Evolutionary conservation across 306 rosid genomes (phyloP).

Genomic region (Corylus heterophylla): DNA sequence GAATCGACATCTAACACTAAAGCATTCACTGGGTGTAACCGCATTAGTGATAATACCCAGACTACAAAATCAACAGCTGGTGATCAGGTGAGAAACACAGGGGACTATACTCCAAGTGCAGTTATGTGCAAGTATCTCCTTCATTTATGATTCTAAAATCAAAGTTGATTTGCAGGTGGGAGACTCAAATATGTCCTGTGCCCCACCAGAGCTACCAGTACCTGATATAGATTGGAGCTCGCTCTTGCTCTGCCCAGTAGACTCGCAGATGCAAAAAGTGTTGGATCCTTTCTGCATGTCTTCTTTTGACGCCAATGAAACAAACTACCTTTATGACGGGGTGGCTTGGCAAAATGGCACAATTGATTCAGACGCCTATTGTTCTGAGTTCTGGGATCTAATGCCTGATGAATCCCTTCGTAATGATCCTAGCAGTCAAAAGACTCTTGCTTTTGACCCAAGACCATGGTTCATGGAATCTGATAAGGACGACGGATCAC

Average conservation of each 20-base stretch:
- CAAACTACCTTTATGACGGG: constrained; percentile 31
- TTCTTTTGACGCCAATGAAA: constrained; percentile 28
- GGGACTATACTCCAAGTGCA: neutral
- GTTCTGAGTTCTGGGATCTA: constrained; percentile 35
- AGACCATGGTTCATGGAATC: neutral
- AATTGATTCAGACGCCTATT: neutral
- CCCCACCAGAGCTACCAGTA: constrained; percentile 3
- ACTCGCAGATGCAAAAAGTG: no score
- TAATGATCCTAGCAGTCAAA: constrained; percentile 31
- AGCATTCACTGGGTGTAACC: constrained; percentile 31
- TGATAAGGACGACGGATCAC: constrained; percentile 30
- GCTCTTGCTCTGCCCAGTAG: constrained; percentile 43
- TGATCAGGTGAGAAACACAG: constrained; percentile 34
- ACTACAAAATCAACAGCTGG: constrained; percentile 11
- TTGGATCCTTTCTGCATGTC: neutral
- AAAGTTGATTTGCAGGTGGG: constrained; percentile 34
- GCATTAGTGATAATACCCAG: constrained; percentile 17
- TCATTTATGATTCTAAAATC: constrained; percentile 24
- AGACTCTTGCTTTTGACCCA: constrained; percentile 2
- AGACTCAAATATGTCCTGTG: constrained; percentile 12
- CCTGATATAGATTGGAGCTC: constrained; percentile 19
- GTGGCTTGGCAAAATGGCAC: neutral
- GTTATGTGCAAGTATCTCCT: neutral
- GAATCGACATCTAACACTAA: constrained; percentile 21
- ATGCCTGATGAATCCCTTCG: constrained; percentile 33